phyloP scores from a whole-genome alignment of 2,329 filamentous ascomycete species.

The Colletotrichum neosansevieriae region DNA sequence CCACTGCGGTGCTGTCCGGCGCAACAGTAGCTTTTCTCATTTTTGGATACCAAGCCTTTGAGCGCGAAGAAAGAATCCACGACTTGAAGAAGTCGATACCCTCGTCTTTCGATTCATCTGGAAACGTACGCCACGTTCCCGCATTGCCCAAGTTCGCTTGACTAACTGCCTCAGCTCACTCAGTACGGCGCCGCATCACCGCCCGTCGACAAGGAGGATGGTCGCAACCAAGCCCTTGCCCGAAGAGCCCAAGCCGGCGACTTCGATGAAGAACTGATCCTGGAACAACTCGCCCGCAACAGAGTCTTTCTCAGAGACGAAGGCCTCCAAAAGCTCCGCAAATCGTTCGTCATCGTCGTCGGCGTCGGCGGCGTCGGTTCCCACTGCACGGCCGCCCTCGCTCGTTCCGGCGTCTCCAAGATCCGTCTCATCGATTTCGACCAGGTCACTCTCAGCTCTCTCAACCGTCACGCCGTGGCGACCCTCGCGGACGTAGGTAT shows the following conservation, averaged over 20 bases:
- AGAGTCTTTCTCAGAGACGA: constrained; percentile 88
- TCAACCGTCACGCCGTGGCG: constrained; percentile 96
- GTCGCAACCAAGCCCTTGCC: constrained; percentile 69
- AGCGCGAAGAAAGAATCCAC: constrained; percentile 64
- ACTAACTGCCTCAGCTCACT: constrained; percentile 62
- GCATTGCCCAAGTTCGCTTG: too few species aligned
- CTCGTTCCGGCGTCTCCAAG: constrained; percentile 88
- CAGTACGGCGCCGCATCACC: constrained; percentile 68
- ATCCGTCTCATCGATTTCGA: constrained; percentile 96
- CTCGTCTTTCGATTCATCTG: constrained; percentile 48
- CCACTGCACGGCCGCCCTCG: constrained; percentile 87
- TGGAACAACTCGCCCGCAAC: constrained; percentile 95
- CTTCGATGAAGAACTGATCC: constrained; percentile 83
- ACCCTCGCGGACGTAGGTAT: constrained; percentile 94
- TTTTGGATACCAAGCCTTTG: constrained; percentile 71
- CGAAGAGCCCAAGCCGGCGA: constrained; percentile 71
- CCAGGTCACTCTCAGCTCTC: constrained; percentile 92
- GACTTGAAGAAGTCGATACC: constrained; percentile 73
- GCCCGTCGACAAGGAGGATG: constrained; percentile 69
- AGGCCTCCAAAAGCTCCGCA: constrained; percentile 82
- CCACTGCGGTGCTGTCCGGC: constrained; percentile 76
- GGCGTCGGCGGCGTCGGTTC: constrained; percentile 96
- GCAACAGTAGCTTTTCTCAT: constrained; percentile 70
- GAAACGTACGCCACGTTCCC: constrained; percentile 44
- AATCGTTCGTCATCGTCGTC: constrained; percentile 88